Base-by-base conservation (phyloP, 768 basidiomycete genomes). In the Boletus insuetus region DNA sequence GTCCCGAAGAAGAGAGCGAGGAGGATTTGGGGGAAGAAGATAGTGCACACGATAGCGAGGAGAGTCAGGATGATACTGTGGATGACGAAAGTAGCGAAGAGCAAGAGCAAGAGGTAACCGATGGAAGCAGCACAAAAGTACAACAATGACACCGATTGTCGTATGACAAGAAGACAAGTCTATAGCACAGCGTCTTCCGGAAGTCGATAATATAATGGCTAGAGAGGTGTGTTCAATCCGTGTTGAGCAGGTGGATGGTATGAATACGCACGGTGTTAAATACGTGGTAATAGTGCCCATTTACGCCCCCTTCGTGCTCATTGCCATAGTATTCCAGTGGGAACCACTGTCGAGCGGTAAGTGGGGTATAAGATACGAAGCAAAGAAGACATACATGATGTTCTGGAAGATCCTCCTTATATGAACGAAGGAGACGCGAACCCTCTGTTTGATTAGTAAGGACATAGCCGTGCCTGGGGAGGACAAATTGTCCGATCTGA, bases 401-500 rank as follows among this genome's bases (percentile, higher is more conserved):
- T 57, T 80, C 74, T 4, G 85, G 81, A 24, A 94, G 72, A 22
- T 81, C 79, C 58, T 87, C 84, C 62, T 91, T 91, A 55, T 71
- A 78, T 1, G 82, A 74, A 43, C 89, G 82, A 49, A 84, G 69
- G 69, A 93, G 90, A 46, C 87, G 79, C 3, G 87, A 85, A 17
- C 78, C 74, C 46, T 78, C 69, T 0, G 82, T 77, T 19, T 89
- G 83, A 60, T 91, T 82, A 22, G 74, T 74, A 4, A 85, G 79
- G 17, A 67, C 66, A 55, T 69, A 63, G 0, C 82, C 85, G 51
- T 83, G 77, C 44, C 74, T 77, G 0, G 91, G 91, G 4, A 94
- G 67, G 46, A 89, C 79, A 65, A 94, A 95, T 69, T 90, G 91
- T 12, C 85, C 92, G 37, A 95, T 83, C 71, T 94, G 94, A 49